Evolutionary conservation across 441 rosid species (phyloP).

Genomic region (Flueggea neowawraea): DNA sequence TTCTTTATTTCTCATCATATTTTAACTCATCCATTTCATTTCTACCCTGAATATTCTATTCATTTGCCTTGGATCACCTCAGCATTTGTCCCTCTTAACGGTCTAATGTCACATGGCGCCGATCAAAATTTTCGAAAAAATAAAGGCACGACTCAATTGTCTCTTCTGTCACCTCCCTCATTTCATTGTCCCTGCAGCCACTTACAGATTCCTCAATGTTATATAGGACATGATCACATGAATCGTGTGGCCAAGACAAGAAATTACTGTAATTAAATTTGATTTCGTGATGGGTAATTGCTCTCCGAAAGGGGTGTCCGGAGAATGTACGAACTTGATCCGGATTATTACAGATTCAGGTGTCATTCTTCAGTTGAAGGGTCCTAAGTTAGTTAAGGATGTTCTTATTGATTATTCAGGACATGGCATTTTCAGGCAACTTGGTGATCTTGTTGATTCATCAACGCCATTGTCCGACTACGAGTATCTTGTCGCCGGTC

Average conservation of each 20-base stretch:
- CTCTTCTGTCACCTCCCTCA: conserved; percentile 19
- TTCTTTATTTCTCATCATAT: too few relatives aligned
- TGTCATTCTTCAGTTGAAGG: conserved; percentile 24
- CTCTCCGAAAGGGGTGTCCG: conserved; percentile 40
- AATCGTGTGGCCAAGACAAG: background rate
- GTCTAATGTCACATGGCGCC: conserved; percentile 46
- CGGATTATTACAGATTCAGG: conserved; percentile 32
- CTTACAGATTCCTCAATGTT: too few relatives aligned
- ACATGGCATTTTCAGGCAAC: conserved; percentile 26
- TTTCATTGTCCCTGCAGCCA: conserved; percentile 7
- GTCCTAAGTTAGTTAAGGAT: conserved; percentile 36
- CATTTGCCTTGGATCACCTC: conserved; percentile 16
- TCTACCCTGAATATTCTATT: conserved; percentile 6
- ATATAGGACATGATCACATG: conserved; percentile 6
- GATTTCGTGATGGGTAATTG: conserved; percentile 58
- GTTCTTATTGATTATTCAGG: conserved; percentile 33
- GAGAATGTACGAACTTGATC: conserved; percentile 11
- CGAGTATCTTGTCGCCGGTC: conserved; percentile 34
- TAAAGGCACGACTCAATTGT: background rate
- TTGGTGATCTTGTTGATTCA: conserved; percentile 1
- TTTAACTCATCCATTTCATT: too few relatives aligned
- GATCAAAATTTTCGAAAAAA: conserved; percentile 19
- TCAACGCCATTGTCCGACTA: conserved; percentile 31
- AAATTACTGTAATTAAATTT: background rate
- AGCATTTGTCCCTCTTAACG: conserved; percentile 19